phyloP scores from a whole-genome alignment of 306 rosid species.

The Hylodesmum podocarpum region DNA sequence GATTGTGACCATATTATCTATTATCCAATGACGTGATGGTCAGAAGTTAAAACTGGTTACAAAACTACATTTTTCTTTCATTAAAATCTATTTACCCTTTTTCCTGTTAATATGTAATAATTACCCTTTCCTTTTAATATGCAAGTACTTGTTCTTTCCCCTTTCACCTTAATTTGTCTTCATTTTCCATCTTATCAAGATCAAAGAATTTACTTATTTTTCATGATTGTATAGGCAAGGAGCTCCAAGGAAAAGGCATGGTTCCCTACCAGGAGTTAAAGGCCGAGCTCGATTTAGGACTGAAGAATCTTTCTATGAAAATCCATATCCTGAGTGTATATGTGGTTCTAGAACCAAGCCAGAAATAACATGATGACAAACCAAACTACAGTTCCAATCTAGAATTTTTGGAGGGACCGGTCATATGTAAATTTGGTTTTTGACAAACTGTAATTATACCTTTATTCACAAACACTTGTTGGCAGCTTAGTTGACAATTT shows the following conservation, averaged over 20 bases:
- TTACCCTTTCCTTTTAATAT: background rate
- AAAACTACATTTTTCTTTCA: conserved; percentile 10
- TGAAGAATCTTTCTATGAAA: conserved; percentile 84
- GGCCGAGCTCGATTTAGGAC: conserved; percentile 85
- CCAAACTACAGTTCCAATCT: conserved; percentile 27
- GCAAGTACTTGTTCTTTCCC: background rate
- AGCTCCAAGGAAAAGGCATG: conserved; percentile 81
- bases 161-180: conserved; percentile 8
- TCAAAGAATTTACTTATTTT: conserved; percentile 21
- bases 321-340: conserved; percentile 93
- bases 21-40: background rate
- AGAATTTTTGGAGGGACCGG: conserved; percentile 6
- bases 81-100: background rate
- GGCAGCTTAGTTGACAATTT: conserved; percentile 1
- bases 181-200: conserved; percentile 7
- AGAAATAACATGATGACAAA: conserved; percentile 32
- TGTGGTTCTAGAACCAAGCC: conserved; percentile 53
- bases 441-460: background rate
- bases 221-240: conserved; percentile 61
- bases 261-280: conserved; percentile 63
- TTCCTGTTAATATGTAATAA: background rate
- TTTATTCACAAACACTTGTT: background rate
- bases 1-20: conserved; percentile 10
- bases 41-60: conserved; percentile 10
- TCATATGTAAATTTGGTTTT: conserved; percentile 26